A percentile compares a stretch with the other conserved stretches of the same genome.
Conservation (phyloP, 2,329 filamentous ascomycete genomes). For the Magnaporthiopsis rhizophila region DNA sequence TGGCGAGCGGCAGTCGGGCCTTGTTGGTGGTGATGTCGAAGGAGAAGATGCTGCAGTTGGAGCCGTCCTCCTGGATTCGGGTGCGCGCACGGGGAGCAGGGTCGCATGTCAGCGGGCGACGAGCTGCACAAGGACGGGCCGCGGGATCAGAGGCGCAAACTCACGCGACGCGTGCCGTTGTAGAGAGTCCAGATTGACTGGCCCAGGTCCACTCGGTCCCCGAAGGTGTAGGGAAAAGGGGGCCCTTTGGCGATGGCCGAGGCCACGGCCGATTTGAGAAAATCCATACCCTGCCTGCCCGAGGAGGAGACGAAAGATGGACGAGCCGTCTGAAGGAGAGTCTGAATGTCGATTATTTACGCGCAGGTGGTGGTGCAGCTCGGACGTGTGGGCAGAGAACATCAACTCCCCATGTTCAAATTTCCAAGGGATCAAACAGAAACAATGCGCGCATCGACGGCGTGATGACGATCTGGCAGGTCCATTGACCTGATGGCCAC, state of each 20-base stretch:
- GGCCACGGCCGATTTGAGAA: conserved; percentile 93
- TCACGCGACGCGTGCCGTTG: conserved; percentile 85
- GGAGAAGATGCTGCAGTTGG: conserved; percentile 91
- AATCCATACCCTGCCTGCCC: conserved; percentile 63
- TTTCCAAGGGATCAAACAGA: neutral
- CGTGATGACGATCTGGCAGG: neutral
- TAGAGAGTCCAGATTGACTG: conserved; percentile 95
- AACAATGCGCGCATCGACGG: neutral
- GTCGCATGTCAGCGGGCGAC: neutral
- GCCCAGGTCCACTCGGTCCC: conserved; percentile 85
- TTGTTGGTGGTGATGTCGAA: conserved; percentile 83
- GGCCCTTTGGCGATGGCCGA: conserved; percentile 94
- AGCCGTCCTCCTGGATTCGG: conserved; percentile 72
- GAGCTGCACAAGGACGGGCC: neutral
- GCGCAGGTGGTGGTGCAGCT: neutral
- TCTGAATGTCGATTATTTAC: neutral
- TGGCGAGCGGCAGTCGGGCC: conserved; percentile 74
- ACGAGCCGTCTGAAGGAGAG: too few species aligned
- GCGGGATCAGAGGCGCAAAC: conserved; percentile 15
- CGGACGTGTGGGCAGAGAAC: neutral
- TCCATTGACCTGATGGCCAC: neutral
- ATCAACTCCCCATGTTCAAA: neutral
- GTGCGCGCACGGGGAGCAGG: conserved; percentile 1
- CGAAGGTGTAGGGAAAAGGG: conserved; percentile 86
- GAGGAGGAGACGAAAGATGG: neutral